Evolutionary conservation across 768 basidiomycete genomes (phyloP), one percentile per base, ranked within the genome.

Genomic region (Chalciporus pseudorubinellus): DNA sequence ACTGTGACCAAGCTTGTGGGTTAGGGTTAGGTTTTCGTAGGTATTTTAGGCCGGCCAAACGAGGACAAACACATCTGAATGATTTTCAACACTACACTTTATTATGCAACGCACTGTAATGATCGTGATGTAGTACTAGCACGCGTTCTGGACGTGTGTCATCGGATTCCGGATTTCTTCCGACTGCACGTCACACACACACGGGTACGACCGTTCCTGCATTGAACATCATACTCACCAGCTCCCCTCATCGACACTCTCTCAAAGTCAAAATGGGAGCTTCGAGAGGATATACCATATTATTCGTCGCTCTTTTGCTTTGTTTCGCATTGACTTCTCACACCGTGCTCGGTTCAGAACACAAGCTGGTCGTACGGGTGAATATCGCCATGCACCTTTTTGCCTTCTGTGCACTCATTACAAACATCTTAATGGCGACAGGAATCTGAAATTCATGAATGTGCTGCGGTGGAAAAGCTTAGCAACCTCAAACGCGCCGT

Each of bases 401-500:
- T 38, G 16, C 28, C 22, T 44, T 21, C 34, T 24, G 13, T 22
- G 19, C 51, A 18, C 29, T 29, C 41, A 46, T 33, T 28, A 13
- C 29, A 48, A 52, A 55, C 56, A 14, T 60, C 46, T 49, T 44
- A 3, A 26, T 22, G 48, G 49, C 31, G 33, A 43, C 51, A 81
- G 79, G 73, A 73, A 51, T 67, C 72, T 42, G 78, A 79, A 42
- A 61, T 81, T 22, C 62, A 70, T 40, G 59, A 69, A 64, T 77
- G 78, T 55, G 49, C 59, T 34, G 69, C 75, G 4, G 63, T 80
- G 11, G 64, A 70, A 50, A 68, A 70, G 61, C 74, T 92, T 47
- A 77, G 78, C 61, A 68, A 74, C 46, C 73, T 92, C 48, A 89
- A 89, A 66, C 65, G 70, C 49, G 72, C 77, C 9, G 68, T 88